Evolutionary conservation across 257 asterid species (phyloP).

Genomic region (Ehretia macrophylla): DNA sequence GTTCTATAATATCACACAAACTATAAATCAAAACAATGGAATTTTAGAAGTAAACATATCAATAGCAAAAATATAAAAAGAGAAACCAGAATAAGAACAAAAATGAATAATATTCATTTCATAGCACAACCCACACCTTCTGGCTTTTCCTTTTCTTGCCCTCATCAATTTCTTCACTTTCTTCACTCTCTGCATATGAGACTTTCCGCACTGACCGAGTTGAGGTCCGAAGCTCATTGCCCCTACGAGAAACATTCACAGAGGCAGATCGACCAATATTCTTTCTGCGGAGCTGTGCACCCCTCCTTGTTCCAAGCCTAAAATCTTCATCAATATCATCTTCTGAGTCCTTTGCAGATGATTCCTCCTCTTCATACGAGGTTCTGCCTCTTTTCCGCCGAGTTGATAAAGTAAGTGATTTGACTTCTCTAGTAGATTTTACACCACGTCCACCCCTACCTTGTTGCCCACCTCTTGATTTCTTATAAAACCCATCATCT

Average conservation of each 20-base stretch:
- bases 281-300: conserved; percentile 46
- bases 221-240: conserved; percentile 70
- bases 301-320: conserved; percentile 49
- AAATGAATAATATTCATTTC: neutral
- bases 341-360: conserved; percentile 69
- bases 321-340: conserved; percentile 70
- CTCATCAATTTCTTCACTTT: conserved; percentile 83
- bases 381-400: conserved; percentile 64
- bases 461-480: conserved; percentile 52
- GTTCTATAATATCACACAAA: too few species aligned
- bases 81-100: conserved; percentile 4
- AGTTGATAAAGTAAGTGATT: conserved; percentile 38
- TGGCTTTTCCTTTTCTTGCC: conserved; percentile 57
- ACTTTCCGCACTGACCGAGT: conserved; percentile 90
- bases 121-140: conserved; percentile 47
- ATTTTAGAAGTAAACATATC: neutral
- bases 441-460: conserved; percentile 47
- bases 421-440: conserved; percentile 55
- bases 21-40: too few species aligned
- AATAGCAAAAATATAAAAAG: neutral
- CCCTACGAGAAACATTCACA: conserved; percentile 39
- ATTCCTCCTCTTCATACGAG: conserved; percentile 63
- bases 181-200: conserved; percentile 96
- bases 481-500: conserved; percentile 51
- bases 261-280: conserved; percentile 48